Evolutionary conservation across 495 filamentous ascomycete species (phyloP).

Genomic region (Parachaetomium inaequale): DNA sequence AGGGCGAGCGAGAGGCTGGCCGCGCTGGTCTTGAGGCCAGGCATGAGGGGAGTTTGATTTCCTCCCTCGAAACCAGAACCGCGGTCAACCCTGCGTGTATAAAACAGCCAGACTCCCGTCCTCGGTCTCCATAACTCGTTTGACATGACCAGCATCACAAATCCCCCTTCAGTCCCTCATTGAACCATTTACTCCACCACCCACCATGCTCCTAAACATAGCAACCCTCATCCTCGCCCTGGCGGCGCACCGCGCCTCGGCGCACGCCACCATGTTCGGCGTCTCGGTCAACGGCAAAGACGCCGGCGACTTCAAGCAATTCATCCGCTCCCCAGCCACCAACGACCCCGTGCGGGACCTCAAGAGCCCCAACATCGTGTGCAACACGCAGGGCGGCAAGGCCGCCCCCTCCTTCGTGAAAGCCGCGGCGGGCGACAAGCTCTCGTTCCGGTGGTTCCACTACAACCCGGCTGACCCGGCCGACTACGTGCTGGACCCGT

Average conservation of each 20-base stretch:
- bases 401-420: slow-evolving; percentile 33
- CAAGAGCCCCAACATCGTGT: slow-evolving; percentile 35
- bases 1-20: background rate
- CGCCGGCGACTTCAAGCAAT: slow-evolving; percentile 35
- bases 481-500: slow-evolving; percentile 37
- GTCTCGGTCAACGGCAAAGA: slow-evolving; percentile 43
- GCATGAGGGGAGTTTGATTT: background rate
- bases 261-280: slow-evolving; percentile 41
- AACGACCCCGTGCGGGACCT: slow-evolving; percentile 37
- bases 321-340: slow-evolving; percentile 38
- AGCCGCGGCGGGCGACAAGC: slow-evolving; percentile 38
- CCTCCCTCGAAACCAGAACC: background rate
- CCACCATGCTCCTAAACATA: slow-evolving; percentile 7
- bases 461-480: slow-evolving; percentile 39
- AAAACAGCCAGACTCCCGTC: background rate
- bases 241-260: slow-evolving; percentile 34
- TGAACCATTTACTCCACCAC: background rate
- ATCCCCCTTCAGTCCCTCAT: background rate
- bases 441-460: slow-evolving; percentile 48
- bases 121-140: background rate
- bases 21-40: background rate
- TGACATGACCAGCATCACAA: background rate
- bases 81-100: background rate
- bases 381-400: slow-evolving; percentile 39
- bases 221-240: slow-evolving; percentile 16